A percentile compares a stretch with the other conserved stretches of the same genome.
These are phyloP conservation scores for Calocybe indica DNA, from an alignment of 768 basidiomycete genomes.

Conservation along the genomic window DNA sequence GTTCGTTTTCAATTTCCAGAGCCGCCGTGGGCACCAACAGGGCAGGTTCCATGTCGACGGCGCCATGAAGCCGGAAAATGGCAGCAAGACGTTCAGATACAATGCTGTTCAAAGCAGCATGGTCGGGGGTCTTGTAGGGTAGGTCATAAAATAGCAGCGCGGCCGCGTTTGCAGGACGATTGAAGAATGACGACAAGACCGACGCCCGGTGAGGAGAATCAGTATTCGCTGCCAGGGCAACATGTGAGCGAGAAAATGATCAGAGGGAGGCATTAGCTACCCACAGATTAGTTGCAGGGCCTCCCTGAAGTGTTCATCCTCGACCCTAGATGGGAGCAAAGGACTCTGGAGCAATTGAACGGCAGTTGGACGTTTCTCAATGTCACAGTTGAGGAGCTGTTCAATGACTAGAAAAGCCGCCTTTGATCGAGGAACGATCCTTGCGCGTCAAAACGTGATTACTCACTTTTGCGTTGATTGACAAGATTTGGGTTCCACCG, in stretches of 20 bases:
- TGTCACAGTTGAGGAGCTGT: constrained; percentile 78
- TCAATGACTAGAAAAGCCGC: constrained; percentile 52
- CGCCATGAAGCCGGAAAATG: constrained; percentile 86
- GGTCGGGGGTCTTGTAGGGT: constrained; percentile 61
- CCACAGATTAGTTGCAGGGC: constrained; percentile 71
- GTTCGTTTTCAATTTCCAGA: constrained; percentile 53
- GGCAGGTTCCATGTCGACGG: constrained; percentile 82
- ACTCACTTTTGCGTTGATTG: constrained; percentile 67
- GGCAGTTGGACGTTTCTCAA: constrained; percentile 71
- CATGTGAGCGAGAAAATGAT: not conserved
- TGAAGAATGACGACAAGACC: constrained; percentile 75
- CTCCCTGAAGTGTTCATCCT: constrained; percentile 83
- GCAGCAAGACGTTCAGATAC: constrained; percentile 72
- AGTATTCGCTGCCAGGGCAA: constrained; percentile 49
- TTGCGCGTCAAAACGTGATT: not conserved
- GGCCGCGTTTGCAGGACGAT: constrained; percentile 56
- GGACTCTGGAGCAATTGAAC: constrained; percentile 78
- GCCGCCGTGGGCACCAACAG: constrained; percentile 61
- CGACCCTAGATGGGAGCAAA: constrained; percentile 67
- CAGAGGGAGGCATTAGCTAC: constrained; percentile 12
- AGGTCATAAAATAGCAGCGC: constrained; percentile 72
- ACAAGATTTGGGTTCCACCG: constrained; percentile 60
- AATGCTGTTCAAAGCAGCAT: constrained; percentile 63
- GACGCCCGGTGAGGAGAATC: constrained; percentile 79
- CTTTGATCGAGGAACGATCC: too few relatives aligned